Percentiles rank a stretch among this genome's conserved stretches.
Evolutionary conservation across 345 rosid genomes (phyloP).

Genomic region (Dovyalis caffra): DNA sequence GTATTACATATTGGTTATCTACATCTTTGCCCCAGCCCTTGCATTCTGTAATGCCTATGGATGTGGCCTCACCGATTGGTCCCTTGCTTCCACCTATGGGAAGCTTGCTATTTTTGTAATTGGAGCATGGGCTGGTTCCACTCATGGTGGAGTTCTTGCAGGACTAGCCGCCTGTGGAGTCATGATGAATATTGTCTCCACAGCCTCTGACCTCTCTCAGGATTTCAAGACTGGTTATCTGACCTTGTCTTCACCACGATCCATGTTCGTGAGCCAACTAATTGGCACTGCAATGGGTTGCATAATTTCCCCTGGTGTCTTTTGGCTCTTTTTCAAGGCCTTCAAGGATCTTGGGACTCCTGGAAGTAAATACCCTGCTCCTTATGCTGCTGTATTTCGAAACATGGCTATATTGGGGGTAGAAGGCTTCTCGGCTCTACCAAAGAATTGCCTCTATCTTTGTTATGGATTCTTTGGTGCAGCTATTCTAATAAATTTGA

Average conservation of each 20-base stretch:
- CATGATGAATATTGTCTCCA: constrained; percentile 32
- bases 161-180: constrained; percentile 32
- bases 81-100: constrained; percentile 20
- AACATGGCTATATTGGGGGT: constrained; percentile 2
- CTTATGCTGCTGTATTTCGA: neutral
- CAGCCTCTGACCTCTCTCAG: constrained; percentile 28
- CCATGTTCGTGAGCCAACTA: constrained; percentile 35
- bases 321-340: constrained; percentile 36
- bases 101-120: constrained; percentile 25
- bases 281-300: constrained; percentile 37
- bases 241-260: constrained; percentile 30
- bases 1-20: constrained; percentile 28
- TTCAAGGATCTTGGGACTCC: constrained; percentile 2
- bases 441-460: constrained; percentile 17
- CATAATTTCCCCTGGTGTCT: constrained; percentile 21
- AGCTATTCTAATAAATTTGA: constrained; percentile 26
- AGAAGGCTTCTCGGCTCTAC: neutral
- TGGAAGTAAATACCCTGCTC: neutral
- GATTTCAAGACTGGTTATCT: constrained; percentile 34
- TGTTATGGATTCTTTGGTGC: constrained; percentile 40
- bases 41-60: constrained; percentile 37
- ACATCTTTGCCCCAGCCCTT: constrained; percentile 11
- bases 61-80: constrained; percentile 32
- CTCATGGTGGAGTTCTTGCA: constrained; percentile 26
- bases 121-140: constrained; percentile 29